These are phyloP conservation scores for Saccharomyces hybrid DNA, from an alignment of 1,139 yeast species.

Conservation along the genomic window DNA sequence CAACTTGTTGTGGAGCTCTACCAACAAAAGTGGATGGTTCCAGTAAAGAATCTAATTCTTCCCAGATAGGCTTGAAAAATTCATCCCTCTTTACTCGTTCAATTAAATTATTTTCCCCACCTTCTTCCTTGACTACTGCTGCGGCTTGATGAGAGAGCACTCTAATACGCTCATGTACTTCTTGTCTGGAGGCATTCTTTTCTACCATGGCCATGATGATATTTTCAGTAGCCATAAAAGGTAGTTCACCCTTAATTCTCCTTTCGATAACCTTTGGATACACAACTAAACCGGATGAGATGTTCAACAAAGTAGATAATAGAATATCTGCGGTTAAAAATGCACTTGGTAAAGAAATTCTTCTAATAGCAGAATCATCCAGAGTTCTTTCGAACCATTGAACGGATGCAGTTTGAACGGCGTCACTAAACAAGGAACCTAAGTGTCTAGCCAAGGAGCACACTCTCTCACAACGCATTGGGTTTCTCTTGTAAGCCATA, in stretches of 20 bases:
- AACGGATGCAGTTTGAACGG: constrained; percentile 92
- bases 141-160: constrained; percentile 96
- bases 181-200: constrained; percentile 96
- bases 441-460: constrained; percentile 94
- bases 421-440: constrained; percentile 85
- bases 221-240: constrained; percentile 99
- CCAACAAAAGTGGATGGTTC: constrained; percentile 96
- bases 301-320: constrained; percentile 80
- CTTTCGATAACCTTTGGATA: constrained; percentile 98
- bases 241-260: constrained; percentile 88
- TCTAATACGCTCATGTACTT: constrained; percentile 95
- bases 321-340: constrained; percentile 93
- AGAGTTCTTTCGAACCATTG: constrained; percentile 99
- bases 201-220: constrained; percentile 99
- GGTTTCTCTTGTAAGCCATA: constrained; percentile 99
- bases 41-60: constrained; percentile 66
- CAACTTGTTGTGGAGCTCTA: constrained; percentile 97
- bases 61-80: constrained; percentile 87
- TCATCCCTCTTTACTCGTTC: constrained; percentile 74
- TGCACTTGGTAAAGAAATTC: constrained; percentile 94
- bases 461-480: constrained; percentile 98
- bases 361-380: constrained; percentile 96
- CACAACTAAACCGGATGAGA: constrained; percentile 90
- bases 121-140: constrained; percentile 94
- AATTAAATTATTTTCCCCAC: constrained; percentile 95